Evolutionary conservation across 2,329 filamentous ascomycete species (phyloP).

Genomic region (Fusarium sp.): DNA sequence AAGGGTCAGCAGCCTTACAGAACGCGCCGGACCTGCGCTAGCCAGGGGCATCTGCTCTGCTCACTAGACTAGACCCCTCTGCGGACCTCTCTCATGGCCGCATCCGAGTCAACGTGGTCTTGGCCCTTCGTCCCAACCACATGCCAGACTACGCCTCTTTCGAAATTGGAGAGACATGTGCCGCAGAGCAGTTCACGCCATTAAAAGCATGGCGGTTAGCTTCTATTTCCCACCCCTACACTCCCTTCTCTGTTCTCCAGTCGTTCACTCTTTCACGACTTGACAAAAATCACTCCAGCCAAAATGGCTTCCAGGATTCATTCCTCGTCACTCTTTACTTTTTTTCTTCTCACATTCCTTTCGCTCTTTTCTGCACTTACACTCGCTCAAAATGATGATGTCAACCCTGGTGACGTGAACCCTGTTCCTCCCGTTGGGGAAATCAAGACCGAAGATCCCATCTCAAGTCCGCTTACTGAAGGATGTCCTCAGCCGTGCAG

Average conservation of each 20-base stretch:
- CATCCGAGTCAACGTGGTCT: conserved; percentile 7
- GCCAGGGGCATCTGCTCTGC: conserved; percentile 9
- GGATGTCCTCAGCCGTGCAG: conserved; percentile 45
- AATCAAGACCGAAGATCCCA: conserved; percentile 47
- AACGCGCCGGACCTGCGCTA: conserved; percentile 24
- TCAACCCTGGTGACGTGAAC: conserved; percentile 40
- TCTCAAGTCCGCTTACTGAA: conserved; percentile 44
- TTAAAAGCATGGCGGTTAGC: conserved; percentile 29
- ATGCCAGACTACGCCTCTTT: conserved; percentile 43
- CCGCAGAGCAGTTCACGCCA: not conserved
- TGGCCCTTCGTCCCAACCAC: conserved; percentile 26
- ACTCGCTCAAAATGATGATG: conserved; percentile 23
- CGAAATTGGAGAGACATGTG: conserved; percentile 14
- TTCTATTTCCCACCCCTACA: conserved; percentile 1
- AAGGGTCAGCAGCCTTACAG: conserved; percentile 36
- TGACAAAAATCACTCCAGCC: conserved; percentile 13
- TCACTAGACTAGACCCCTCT: not conserved
- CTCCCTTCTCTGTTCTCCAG: not conserved
- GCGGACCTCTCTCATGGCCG: conserved; percentile 5
- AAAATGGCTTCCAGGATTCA: conserved; percentile 39
- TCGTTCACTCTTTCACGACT: conserved; percentile 13
- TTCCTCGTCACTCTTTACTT: conserved; percentile 44
- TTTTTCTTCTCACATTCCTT: conserved; percentile 40
- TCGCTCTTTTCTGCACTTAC: conserved; percentile 10
- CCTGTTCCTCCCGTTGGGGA: conserved; percentile 41